phyloP scores from a whole-genome alignment of 2,329 filamentous ascomycete species.

The Epichloe scottii region DNA sequence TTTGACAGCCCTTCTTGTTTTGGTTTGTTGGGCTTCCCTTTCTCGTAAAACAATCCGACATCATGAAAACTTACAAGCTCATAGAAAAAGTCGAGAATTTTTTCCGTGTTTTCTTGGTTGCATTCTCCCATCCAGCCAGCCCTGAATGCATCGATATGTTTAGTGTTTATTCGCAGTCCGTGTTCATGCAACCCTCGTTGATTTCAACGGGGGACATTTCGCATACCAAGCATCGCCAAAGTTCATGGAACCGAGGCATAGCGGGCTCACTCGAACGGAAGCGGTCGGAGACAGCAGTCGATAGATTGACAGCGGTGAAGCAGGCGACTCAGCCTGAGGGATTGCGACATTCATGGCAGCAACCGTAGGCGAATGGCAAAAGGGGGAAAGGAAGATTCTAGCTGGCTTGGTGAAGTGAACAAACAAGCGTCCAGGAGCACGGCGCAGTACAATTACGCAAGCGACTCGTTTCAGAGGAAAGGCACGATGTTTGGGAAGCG shows the following conservation, averaged over 20 bases:
- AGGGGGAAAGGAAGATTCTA: background rate
- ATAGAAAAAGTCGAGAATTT: conserved; percentile 54
- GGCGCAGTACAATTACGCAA: background rate
- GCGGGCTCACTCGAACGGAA: conserved; percentile 51
- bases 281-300: conserved; percentile 55
- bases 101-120: conserved; percentile 47
- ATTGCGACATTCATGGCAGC: conserved; percentile 9
- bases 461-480: background rate
- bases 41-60: background rate
- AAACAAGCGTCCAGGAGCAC: background rate
- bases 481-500: background rate
- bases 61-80: conserved; percentile 29
- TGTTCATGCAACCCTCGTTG: background rate
- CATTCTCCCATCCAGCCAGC: conserved; percentile 49
- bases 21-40: background rate
- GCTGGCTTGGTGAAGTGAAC: background rate
- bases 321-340: conserved; percentile 33
- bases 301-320: conserved; percentile 51
- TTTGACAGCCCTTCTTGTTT: background rate
- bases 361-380: background rate
- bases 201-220: background rate
- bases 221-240: conserved; percentile 43
- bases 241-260: conserved; percentile 54
- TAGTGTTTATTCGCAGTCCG: background rate
- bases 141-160: conserved; percentile 21